A percentile compares a stretch with the other conserved stretches of the same genome.
These are phyloP conservation scores for Arxiozyma bovina DNA, from an alignment of 1,139 yeast species.

Conservation along the genomic window DNA sequence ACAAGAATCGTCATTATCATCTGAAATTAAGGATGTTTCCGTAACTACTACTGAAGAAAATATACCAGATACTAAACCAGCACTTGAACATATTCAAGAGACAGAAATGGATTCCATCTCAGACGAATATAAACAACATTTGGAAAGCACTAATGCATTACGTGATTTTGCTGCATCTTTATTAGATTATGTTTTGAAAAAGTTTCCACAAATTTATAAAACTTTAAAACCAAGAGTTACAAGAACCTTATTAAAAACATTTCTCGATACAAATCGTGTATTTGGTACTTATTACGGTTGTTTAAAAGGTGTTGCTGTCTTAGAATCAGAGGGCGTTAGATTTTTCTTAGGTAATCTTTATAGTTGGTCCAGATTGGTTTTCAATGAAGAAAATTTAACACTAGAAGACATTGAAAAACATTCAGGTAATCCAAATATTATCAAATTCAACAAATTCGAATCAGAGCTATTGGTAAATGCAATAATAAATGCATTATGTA, in stretches of 20 bases:
- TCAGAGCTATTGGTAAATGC: conserved; percentile 40
- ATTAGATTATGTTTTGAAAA: conserved; percentile 63
- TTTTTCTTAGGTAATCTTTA: conserved; percentile 77
- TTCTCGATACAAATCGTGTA: conserved; percentile 66
- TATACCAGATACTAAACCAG: background rate
- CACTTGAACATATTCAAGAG: conserved; percentile 3
- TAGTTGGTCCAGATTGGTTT: conserved; percentile 63
- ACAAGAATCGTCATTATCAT: background rate
- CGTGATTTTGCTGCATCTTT: conserved; percentile 85
- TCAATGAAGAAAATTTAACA: conserved; percentile 29
- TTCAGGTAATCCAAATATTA: conserved; percentile 11
- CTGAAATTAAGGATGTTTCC: background rate
- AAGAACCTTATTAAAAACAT: conserved; percentile 82
- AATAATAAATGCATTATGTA: conserved; percentile 45
- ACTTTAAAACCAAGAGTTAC: conserved; percentile 91
- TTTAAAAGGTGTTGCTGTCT: conserved; percentile 67
- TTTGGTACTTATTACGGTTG: conserved; percentile 92
- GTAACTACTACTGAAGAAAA: background rate
- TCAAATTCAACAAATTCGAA: conserved; percentile 34
- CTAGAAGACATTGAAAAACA: conserved; percentile 14
- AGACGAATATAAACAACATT: conserved; percentile 15
- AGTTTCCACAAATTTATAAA: conserved; percentile 79
- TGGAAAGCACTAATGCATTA: conserved; percentile 46
- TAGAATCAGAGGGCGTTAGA: conserved; percentile 85
- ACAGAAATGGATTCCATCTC: background rate